phyloP scores from a whole-genome alignment of 331 rosid species.

The Malus hybrid region DNA sequence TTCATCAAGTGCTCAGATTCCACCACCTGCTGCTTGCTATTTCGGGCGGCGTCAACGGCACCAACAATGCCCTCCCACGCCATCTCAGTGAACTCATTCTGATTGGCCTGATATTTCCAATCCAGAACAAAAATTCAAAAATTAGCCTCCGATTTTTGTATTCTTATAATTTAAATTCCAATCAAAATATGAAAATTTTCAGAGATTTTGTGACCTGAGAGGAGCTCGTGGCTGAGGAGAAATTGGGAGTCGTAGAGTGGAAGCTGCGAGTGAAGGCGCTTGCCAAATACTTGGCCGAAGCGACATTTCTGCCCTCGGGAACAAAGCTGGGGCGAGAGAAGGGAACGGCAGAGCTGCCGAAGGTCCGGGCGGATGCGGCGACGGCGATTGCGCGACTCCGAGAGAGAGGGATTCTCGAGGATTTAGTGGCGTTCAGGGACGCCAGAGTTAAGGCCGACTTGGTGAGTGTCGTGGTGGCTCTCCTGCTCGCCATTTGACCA shows the following conservation, averaged over 20 bases:
- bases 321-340: constrained; percentile 14
- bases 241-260: constrained; percentile 51
- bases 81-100: constrained; percentile 82
- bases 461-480: constrained; percentile 42
- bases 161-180: too few relatives aligned
- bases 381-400: constrained; percentile 6
- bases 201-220: constrained; percentile 46
- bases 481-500: constrained; percentile 55
- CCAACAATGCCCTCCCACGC: constrained; percentile 93
- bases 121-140: neutral
- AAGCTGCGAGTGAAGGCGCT: constrained; percentile 49
- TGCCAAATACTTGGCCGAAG: constrained; percentile 48
- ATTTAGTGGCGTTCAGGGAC: constrained; percentile 17
- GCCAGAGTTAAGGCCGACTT: constrained; percentile 37
- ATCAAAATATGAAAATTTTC: too few relatives aligned
- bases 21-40: constrained; percentile 76
- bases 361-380: constrained; percentile 2
- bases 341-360: constrained; percentile 4
- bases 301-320: constrained; percentile 14
- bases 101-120: constrained; percentile 40
- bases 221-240: constrained; percentile 32
- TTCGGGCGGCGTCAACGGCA: constrained; percentile 79
- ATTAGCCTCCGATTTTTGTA: neutral
- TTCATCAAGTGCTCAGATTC: constrained; percentile 96
- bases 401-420: constrained; percentile 16